Base-by-base conservation (phyloP, 495 filamentous ascomycete genomes). In the Hyaloscypha finlandica region DNA sequence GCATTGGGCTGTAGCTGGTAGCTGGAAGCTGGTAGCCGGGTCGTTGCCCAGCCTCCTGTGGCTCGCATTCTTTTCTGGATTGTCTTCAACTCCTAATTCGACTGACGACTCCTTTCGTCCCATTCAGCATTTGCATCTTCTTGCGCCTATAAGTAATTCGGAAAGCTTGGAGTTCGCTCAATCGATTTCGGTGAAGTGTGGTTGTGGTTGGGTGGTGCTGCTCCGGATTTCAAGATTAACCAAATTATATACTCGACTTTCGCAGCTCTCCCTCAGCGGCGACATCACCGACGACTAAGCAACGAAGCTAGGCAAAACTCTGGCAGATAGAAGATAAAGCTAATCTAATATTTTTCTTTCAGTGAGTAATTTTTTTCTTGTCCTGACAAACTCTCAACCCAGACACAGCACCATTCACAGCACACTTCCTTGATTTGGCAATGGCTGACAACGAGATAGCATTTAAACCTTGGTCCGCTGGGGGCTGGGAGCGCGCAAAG, bases 301-400 rank as follows among this genome's bases (percentile, higher is more conserved):
- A 37, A 59, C 56, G 32, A 59, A 37, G 35, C 56, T 59, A 32
- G 25, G 56, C 56, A 56, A 56, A 29, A 29, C 29, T 56, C 29
- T 29, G 20, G 9, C 53, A 31, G 20, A 12, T 56, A 12, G 19
- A 56, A 31, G 42, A 14, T 14, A 19, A 48, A 12, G 16, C 42
- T 48, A 48, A 48, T 48, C 42, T 48, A 48, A 48, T 48, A 25
- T 2, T 48, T 48, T 48, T 48, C 42, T 48, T 48, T 48, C 42
- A 48, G 42, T 48, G 42, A 48, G 42, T 48, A 48, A 48, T 16
- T 19, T 12, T 48, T 3, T 48, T 48, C 42, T 19, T 16, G 42
- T 48, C 42, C 16, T 48, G 11, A 48, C 42, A 14, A 48, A 48
- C 9, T 19, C 42, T 19, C 42, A 37, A 14, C 42, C 42, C 16